Percentiles rank a stretch among this genome's conserved stretches.
Evolutionary conservation across 148 eudicot species (phyloP).

Genomic region (Cornus suecica): DNA sequence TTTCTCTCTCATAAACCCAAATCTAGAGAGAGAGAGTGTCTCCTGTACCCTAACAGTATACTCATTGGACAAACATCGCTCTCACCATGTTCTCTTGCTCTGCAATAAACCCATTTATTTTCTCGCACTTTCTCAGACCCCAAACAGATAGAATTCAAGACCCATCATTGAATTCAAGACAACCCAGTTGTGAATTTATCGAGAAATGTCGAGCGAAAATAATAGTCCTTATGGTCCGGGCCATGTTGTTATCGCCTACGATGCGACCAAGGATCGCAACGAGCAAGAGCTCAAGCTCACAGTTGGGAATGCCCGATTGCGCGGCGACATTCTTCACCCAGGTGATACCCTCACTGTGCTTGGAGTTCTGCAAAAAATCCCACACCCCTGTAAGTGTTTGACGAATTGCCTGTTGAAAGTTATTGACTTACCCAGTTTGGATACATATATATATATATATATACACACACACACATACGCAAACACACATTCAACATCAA

Average conservation of each 20-base stretch:
- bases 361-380: constrained; percentile 37
- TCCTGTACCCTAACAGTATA: no score
- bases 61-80: background rate
- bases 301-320: constrained; percentile 11
- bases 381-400: constrained; percentile 41
- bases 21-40: background rate
- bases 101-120: background rate
- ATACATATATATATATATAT: no score
- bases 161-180: background rate
- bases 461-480: no score
- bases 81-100: background rate
- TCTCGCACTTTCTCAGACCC: background rate
- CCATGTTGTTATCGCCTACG: constrained; percentile 29
- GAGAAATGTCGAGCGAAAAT: constrained; percentile 3
- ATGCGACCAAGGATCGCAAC: constrained; percentile 29
- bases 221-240: constrained; percentile 25
- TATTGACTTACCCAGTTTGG: no score
- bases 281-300: constrained; percentile 22
- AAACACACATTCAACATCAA: no score
- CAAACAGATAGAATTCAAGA: background rate
- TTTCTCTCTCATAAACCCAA: background rate
- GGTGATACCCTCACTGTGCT: constrained; percentile 32
- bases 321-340: constrained; percentile 22
- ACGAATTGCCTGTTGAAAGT: background rate
- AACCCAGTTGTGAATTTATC: background rate